These are phyloP conservation scores for Starmerella floricola DNA, from an alignment of 805 yeast genomes.

Conservation along the genomic window DNA sequence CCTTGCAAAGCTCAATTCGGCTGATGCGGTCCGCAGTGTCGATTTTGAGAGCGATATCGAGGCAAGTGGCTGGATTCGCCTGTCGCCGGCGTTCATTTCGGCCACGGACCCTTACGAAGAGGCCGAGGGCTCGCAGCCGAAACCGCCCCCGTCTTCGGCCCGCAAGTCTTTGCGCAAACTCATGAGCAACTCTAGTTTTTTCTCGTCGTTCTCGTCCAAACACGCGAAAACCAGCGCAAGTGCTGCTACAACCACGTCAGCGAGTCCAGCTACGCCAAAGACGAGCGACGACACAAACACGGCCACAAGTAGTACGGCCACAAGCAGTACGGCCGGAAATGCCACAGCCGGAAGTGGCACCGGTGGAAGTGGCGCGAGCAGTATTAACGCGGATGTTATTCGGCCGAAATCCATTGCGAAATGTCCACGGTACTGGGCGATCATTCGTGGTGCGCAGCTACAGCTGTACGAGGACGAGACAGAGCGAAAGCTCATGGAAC, in stretches of 20 bases:
- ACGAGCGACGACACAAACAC: background rate
- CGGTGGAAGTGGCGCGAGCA: background rate
- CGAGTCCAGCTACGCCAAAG: too few species aligned
- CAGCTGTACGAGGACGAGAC: slow-evolving; percentile 68
- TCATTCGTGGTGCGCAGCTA: slow-evolving; percentile 75
- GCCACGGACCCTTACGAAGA: slow-evolving; percentile 8
- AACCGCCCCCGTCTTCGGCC: slow-evolving; percentile 31
- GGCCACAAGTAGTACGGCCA: background rate
- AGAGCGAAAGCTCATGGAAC: slow-evolving; percentile 55
- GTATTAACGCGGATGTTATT: background rate
- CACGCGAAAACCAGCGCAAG: background rate
- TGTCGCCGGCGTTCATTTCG: slow-evolving; percentile 11
- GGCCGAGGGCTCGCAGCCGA: slow-evolving; percentile 1
- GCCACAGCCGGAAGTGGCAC: too few species aligned
- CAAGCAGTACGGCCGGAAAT: too few species aligned
- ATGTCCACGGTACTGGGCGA: slow-evolving; percentile 27
- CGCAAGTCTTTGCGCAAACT: slow-evolving; percentile 50
- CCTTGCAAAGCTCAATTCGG: background rate
- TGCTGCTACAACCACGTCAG: too few species aligned
- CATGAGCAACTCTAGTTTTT: slow-evolving; percentile 25
- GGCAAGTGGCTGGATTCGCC: slow-evolving; percentile 15
- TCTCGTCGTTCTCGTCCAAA: too few species aligned
- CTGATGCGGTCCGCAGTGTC: background rate
- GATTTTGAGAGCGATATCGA: slow-evolving; percentile 12
- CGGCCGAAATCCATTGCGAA: slow-evolving; percentile 14